A percentile compares a stretch with the other conserved stretches of the same genome.
These are phyloP conservation scores for Arthrobotrys sphaeroides DNA, from an alignment of 2,329 filamentous ascomycete genomes.

Conservation along the genomic window DNA sequence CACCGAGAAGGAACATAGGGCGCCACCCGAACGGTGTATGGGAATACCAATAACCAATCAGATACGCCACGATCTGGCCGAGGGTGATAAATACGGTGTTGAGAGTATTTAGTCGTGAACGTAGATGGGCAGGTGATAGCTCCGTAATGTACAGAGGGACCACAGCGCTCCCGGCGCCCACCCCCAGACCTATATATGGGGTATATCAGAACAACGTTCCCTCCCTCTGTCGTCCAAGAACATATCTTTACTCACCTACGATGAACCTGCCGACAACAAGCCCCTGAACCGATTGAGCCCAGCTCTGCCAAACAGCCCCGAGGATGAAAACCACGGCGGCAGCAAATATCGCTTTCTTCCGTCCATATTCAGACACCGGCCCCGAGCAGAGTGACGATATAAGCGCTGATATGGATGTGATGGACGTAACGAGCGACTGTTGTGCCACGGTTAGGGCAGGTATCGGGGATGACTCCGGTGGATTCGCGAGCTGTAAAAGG, in stretches of 20 bases:
- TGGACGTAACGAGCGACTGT: conserved; percentile 76
- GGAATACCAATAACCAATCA: conserved; percentile 75
- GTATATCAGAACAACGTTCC: neutral
- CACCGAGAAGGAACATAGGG: conserved; percentile 90
- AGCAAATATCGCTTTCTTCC: conserved; percentile 71
- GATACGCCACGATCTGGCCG: conserved; percentile 88
- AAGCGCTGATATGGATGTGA: conserved; percentile 73
- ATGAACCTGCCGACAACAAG: conserved; percentile 76
- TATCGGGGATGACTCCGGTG: conserved; percentile 66
- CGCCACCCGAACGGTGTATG: conserved; percentile 72
- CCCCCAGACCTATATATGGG: conserved; percentile 68
- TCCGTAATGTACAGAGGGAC: conserved; percentile 90
- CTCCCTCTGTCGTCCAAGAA: neutral
- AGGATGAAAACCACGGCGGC: conserved; percentile 74
- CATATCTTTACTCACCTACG: conserved; percentile 62
- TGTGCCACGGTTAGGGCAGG: conserved; percentile 69
- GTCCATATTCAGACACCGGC: conserved; percentile 70
- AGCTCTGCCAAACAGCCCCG: conserved; percentile 74
- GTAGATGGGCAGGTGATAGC: conserved; percentile 76
- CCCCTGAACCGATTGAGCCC: conserved; percentile 67
- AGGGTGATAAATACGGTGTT: conserved; percentile 84
- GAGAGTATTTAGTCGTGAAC: conserved; percentile 83
- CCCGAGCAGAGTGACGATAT: conserved; percentile 72
- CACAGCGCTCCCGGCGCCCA: conserved; percentile 81
- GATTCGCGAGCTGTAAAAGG: conserved; percentile 71